These are phyloP conservation scores for Sporothrix pseudoabietina DNA, from an alignment of 2,329 filamentous ascomycete species.

Conservation along the genomic window DNA sequence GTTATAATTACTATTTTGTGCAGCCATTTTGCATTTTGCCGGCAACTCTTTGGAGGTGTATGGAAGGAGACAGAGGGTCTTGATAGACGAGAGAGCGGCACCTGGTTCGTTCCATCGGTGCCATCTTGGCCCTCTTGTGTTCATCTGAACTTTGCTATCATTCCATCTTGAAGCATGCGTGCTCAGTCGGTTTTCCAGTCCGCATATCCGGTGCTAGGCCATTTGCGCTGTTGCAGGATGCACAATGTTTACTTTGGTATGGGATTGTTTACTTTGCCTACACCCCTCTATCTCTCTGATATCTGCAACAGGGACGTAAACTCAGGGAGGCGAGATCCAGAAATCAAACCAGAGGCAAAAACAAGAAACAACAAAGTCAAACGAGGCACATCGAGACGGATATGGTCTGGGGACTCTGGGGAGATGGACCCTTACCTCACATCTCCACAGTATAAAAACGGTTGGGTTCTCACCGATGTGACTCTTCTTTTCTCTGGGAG, in stretches of 20 bases:
- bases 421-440: not conserved
- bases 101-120: not conserved
- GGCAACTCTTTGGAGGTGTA: not conserved
- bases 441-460: not conserved
- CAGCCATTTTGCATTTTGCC: constrained; percentile 22
- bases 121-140: not conserved
- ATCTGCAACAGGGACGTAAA: too few relatives aligned
- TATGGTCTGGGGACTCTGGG: not conserved
- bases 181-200: not conserved
- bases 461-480: not conserved
- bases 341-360: not conserved
- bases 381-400: not conserved
- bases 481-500: not conserved
- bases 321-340: not conserved
- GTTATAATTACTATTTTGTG: not conserved
- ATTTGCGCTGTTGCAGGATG: too few relatives aligned
- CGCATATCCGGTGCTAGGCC: not conserved
- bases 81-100: not conserved
- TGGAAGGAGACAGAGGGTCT: too few relatives aligned
- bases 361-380: not conserved
- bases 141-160: too few relatives aligned
- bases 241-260: not conserved
- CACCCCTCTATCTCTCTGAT: too few relatives aligned
- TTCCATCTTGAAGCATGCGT: not conserved
- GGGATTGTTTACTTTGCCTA: not conserved